Conservation (phyloP, 306 rosid species). For the Neltuma alba region DNA sequence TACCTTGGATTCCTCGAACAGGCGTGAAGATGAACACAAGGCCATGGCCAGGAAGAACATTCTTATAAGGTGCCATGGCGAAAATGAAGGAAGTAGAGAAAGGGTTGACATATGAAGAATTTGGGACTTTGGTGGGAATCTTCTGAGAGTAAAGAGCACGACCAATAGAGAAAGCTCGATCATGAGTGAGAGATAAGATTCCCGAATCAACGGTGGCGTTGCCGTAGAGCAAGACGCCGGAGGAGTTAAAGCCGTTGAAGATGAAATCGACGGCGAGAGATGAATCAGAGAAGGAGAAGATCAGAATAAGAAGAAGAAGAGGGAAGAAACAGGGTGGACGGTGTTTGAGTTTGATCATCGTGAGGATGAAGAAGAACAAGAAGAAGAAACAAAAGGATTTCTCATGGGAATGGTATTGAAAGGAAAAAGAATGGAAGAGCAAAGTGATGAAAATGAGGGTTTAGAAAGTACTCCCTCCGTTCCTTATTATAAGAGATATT, state of each 20-base stretch:
- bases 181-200: conserved; percentile 66
- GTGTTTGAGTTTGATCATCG: conserved; percentile 34
- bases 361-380: conserved; percentile 9
- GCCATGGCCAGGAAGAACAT: conserved; percentile 75
- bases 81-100: conserved; percentile 89
- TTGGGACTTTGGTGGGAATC: conserved; percentile 54
- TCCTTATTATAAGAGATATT: too few species aligned
- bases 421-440: conserved; percentile 3
- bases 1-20: conserved; percentile 55
- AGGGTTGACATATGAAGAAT: conserved; percentile 53
- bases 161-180: conserved; percentile 61
- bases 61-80: conserved; percentile 60
- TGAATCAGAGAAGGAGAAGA: conserved; percentile 31
- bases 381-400: not conserved
- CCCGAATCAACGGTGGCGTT: conserved; percentile 63
- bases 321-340: conserved; percentile 11
- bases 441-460: not conserved
- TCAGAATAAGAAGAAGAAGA: conserved; percentile 21
- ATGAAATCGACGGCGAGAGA: conserved; percentile 54
- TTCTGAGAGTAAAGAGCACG: conserved; percentile 62
- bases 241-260: conserved; percentile 76
- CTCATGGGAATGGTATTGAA: not conserved
- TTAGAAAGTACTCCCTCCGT: too few species aligned
- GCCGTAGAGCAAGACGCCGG: conserved; percentile 60
- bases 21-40: conserved; percentile 75